phyloP scores from a whole-genome alignment of 2,329 filamentous ascomycete genomes.

The Aspergillus brunneoviolaceus region DNA sequence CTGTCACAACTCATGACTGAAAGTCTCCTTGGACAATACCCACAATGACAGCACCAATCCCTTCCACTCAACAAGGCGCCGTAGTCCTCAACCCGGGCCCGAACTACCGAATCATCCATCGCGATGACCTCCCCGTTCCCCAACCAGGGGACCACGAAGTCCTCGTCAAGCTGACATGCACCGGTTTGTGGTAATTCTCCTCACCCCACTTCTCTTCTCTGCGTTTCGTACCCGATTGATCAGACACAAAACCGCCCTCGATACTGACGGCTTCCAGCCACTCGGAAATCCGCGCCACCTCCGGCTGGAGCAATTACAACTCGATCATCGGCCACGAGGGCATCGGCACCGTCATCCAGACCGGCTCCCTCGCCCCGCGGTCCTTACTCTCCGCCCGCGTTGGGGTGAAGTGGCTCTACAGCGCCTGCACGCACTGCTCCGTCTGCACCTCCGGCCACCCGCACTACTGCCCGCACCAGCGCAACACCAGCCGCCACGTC shows the following conservation, averaged over 20 bases:
- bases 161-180: conserved; percentile 24
- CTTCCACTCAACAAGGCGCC: no score
- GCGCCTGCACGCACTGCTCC: conserved; percentile 23
- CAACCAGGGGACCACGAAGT: conserved; percentile 20
- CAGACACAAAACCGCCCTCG: no score
- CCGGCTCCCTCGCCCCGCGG: conserved; percentile 3
- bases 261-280: conserved; percentile 11
- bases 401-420: conserved; percentile 28
- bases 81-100: no score
- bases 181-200: conserved; percentile 21
- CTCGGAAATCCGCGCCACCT: conserved; percentile 26
- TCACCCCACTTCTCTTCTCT: no score
- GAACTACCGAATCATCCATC: conserved; percentile 8
- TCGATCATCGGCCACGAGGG: conserved; percentile 30
- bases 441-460: conserved; percentile 20
- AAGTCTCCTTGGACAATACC: no score
- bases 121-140: conserved; percentile 15
- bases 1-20: no score
- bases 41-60: no score
- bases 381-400: conserved; percentile 19
- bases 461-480: conserved; percentile 23
- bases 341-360: conserved; percentile 20
- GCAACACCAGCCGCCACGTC: conserved; percentile 45
- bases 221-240: no score
- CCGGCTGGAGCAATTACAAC: conserved; percentile 24